Evolutionary conservation across 2,329 filamentous ascomycete genomes (phyloP), one percentile per base, ranked within the genome.

Genomic region (Nemania abortiva): DNA sequence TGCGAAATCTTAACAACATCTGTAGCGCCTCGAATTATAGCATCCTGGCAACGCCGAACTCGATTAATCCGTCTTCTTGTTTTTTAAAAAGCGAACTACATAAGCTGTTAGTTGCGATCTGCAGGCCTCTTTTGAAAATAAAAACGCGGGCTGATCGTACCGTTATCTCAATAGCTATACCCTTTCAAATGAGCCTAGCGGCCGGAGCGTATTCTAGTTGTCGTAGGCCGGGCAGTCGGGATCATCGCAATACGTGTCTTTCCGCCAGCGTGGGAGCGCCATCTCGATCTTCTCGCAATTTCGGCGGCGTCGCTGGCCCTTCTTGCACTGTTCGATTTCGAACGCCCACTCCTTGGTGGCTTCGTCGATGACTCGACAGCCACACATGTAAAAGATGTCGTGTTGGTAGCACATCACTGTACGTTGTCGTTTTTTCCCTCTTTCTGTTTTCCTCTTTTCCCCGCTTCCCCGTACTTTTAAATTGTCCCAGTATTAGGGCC

Each of bases 311-410:
- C 69, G 70, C 53, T 34, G 54, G 27, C 54, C 72, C 37, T 63
- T 74, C 34, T 71, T 66, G 67, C 75, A 76, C 57, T 24, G 63
- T 34, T 74, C 72, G 49, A 74, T 65, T 37, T 74, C 70, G 63
- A 66, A 74, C 49, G 65, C 73, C 70, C 70, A 72, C 49, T 71
- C 61, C 15, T 65, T 62, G 6, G 71, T 76, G n/a, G 18, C 57
- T 13, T 60, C 42, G 54, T 76, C 73, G 66, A 74, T 31, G 50
- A 74, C 63, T 13, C 72, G 73, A 56, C 74, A 75, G 57, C 74
- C 74, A 18, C 74, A 76, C 71, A 73, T 73, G 58, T 75, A 74
- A 50, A 76, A 76, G 5, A 72, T 70, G 62, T 77, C 74, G 70
- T 67, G 74, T 15, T 63, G 66, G 31, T 76, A 70, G 60, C 74